Conservation (phyloP, 805 yeast genomes). For the Wickerhamiella parazyma region DNA sequence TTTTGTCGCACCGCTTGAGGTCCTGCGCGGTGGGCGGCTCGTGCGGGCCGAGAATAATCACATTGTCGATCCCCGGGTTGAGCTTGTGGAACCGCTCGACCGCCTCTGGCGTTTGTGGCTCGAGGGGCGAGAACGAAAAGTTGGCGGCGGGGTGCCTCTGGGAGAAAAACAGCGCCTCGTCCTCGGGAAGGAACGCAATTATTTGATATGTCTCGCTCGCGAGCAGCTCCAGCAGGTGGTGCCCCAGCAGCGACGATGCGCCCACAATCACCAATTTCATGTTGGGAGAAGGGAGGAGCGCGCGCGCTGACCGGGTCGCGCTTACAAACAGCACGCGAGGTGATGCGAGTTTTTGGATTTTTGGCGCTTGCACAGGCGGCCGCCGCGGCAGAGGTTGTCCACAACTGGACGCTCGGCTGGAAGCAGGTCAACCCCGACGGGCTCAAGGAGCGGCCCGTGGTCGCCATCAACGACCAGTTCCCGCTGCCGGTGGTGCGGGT, state of each 20-base stretch:
- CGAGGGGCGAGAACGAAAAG: neutral
- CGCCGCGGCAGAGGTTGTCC: conserved; percentile 7
- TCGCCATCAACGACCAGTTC: conserved; percentile 55
- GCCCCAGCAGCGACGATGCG: conserved; percentile 1
- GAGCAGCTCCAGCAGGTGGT: neutral
- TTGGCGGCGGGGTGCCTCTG: neutral
- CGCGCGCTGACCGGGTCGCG: too few species aligned
- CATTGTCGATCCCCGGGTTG: neutral
- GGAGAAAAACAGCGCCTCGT: conserved; percentile 1
- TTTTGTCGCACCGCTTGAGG: neutral
- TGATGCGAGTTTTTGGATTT: too few species aligned
- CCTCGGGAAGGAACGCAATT: conserved; percentile 4
- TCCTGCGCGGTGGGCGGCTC: neutral
- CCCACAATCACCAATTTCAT: conserved; percentile 3
- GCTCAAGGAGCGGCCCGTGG: conserved; percentile 33
- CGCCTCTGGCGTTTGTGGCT: neutral
- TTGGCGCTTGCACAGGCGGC: neutral
- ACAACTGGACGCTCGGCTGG: conserved; percentile 27
- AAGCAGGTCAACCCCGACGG: conserved; percentile 44
- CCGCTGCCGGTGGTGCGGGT: conserved; percentile 80
- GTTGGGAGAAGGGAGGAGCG: neutral
- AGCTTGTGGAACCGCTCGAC: neutral
- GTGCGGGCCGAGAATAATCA: conserved; percentile 5
- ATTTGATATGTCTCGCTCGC: neutral
- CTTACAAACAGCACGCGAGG: too few species aligned